These are phyloP conservation scores for Gamsiella multidivaricata DNA, from an alignment of 192 early-diverging fungal genomes.

Conservation along the genomic window DNA sequence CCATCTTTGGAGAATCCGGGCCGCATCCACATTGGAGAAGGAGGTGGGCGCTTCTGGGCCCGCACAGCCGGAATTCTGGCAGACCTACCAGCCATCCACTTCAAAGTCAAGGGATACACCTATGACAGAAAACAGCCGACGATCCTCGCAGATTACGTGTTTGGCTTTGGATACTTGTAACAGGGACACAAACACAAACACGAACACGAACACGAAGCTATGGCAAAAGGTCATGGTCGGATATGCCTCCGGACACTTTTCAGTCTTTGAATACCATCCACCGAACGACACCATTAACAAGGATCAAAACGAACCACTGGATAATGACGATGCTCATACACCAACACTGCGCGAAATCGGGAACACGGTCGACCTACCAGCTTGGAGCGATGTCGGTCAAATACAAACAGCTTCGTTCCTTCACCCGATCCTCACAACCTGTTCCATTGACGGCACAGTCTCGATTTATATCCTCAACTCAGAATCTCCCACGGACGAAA, in stretches of 20 bases:
- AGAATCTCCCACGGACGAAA: background rate
- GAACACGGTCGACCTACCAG: conserved; percentile 3
- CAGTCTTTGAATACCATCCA: conserved; percentile 29
- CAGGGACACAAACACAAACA: background rate
- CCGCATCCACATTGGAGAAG: background rate
- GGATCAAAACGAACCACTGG: background rate
- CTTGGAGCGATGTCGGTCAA: conserved; percentile 26
- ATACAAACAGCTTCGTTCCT: conserved; percentile 26
- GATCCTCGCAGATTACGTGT: conserved; percentile 9
- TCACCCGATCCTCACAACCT: conserved; percentile 29
- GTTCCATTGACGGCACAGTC: conserved; percentile 24
- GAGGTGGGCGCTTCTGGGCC: background rate
- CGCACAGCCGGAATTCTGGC: conserved; percentile 29
- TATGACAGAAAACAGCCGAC: background rate
- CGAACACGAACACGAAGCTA: background rate
- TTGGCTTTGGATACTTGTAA: conserved; percentile 19
- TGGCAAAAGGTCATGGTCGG: conserved; percentile 49
- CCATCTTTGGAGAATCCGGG: conserved; percentile 38
- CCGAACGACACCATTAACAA: background rate
- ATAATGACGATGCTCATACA: background rate
- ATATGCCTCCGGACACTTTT: conserved; percentile 39
- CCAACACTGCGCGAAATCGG: conserved; percentile 22
- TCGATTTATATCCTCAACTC: conserved; percentile 34
- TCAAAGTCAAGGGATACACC: background rate
- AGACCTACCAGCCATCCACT: conserved; percentile 12